Base-by-base conservation (phyloP, 192 early-diverging fungal genomes). In the Coemansia sp. region DNA sequence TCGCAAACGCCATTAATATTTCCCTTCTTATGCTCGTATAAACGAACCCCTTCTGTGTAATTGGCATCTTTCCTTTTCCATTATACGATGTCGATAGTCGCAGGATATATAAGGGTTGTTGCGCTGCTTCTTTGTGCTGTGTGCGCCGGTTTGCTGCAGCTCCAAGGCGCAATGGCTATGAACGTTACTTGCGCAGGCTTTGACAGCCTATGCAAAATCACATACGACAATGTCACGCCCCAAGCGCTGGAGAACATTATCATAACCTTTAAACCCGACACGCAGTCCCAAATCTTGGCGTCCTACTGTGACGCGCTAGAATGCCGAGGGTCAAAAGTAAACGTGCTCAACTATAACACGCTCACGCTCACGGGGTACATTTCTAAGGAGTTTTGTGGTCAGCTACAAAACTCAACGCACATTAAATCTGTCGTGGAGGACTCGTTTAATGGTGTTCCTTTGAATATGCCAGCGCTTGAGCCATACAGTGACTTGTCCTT, bases 221-320 rank as follows among this genome's bases (percentile, higher is more conserved):
- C 66, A 5, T 72, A 69, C 60, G 62, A 79, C 64, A 73, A 73
- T 49, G 67, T 65, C 20, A 55, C 59, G 25, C 63, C 76, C 18
- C 76, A 79, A 35, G 58, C 61, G 2, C 63, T 64, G n/a, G 40
- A 30, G 9, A 49, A 35, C 2, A 26, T 72, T 2, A 56, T 70
- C 43, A 66, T 79, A 20, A 51, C 67, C 7, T 79, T 79, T 45
- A 39, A 63, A 13, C 28, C 58, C 18, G 49, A 56, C 12, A 73
- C 71, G 0, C 33, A 61, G 12, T 20, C 21, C 3, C 70, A 72
- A 42, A 43, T 65, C 26, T 18, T 79, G 33, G 76, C 68, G 45
- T 67, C 76, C 25, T 79, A 58, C 60, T 67, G 71, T 49, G 71
- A 73, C 23, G 76, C 76, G 7, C 71, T 79, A 18, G 43, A 35